phyloP scores from a whole-genome alignment of 2,329 filamentous ascomycete genomes.

The Lachnum nothofagi region DNA sequence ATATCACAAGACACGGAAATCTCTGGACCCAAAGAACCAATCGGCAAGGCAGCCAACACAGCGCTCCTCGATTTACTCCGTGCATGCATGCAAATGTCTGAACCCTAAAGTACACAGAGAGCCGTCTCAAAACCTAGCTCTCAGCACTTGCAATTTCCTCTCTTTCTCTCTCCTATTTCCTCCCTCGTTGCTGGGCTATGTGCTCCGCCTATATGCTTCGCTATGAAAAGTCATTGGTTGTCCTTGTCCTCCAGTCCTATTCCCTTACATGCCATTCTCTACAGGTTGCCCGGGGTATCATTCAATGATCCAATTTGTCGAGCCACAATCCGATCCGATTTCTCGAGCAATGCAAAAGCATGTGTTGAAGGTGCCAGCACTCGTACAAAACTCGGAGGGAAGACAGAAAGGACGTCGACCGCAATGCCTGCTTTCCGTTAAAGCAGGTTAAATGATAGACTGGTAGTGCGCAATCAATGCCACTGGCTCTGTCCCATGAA shows the following conservation, averaged over 20 bases:
- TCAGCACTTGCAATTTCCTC: not conserved
- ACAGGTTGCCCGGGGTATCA: constrained; percentile 5
- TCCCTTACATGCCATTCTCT: not conserved
- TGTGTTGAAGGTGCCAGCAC: constrained; percentile 1
- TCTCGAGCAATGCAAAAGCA: not conserved
- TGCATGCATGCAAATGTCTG: not conserved
- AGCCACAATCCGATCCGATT: not conserved
- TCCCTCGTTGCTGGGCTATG: not conserved
- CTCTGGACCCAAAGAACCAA: no score
- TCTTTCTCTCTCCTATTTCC: not conserved
- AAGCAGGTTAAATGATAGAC: constrained; percentile 5
- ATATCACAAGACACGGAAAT: no score
- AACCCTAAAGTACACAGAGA: not conserved
- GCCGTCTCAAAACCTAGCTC: not conserved
- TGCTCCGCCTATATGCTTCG: not conserved
- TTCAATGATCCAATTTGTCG: not conserved
- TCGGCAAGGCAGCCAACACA: not conserved
- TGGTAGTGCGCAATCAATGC: constrained; percentile 59
- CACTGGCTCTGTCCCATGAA: constrained; percentile 67
- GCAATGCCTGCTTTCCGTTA: constrained; percentile 14
- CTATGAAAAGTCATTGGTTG: no score
- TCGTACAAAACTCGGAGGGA: constrained; percentile 9
- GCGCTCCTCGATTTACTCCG: constrained; percentile 1
- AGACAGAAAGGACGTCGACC: constrained; percentile 7
- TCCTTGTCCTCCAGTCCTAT: not conserved